A percentile compares a stretch with the other conserved stretches of the same genome.
phyloP scores from a whole-genome alignment of 2,329 filamentous ascomycete species.

The Dothistroma septosporum region DNA sequence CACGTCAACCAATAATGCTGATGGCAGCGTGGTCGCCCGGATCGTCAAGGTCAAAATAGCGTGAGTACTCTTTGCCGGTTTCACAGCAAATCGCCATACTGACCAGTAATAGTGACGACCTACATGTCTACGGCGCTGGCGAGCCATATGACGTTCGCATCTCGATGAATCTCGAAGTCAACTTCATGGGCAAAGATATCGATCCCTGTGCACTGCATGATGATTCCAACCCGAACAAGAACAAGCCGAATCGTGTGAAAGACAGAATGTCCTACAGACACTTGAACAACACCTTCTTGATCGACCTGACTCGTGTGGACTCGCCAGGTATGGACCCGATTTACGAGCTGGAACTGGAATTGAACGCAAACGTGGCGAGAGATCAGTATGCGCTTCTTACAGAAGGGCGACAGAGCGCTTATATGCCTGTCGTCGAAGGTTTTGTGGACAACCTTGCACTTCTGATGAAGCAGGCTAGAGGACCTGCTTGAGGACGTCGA shows the following conservation, averaged over 20 bases:
- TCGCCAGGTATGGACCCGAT: slow-evolving; percentile 54
- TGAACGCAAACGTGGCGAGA: slow-evolving; percentile 60
- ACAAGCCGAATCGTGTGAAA: slow-evolving; percentile 53
- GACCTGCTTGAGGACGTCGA: background rate
- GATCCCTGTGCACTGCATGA: slow-evolving; percentile 55
- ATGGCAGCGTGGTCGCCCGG: slow-evolving; percentile 62
- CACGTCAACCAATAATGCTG: slow-evolving; percentile 59
- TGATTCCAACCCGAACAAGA: slow-evolving; percentile 45
- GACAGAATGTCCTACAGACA: slow-evolving; percentile 90
- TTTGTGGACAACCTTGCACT: slow-evolving; percentile 70
- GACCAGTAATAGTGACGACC: slow-evolving; percentile 50
- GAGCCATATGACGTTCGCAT: slow-evolving; percentile 84
- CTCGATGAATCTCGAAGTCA: slow-evolving; percentile 91
- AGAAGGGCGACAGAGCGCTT: slow-evolving; percentile 54
- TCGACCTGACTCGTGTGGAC: slow-evolving; percentile 90
- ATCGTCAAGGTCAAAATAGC: slow-evolving; percentile 87
- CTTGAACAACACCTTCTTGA: slow-evolving; percentile 65
- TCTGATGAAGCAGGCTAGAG: slow-evolving; percentile 37
- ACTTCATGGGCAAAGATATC: slow-evolving; percentile 50
- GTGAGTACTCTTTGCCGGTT: background rate
- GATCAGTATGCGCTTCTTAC: slow-evolving; percentile 60
- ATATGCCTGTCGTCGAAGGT: slow-evolving; percentile 65
- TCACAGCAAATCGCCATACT: background rate
- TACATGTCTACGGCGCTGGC: slow-evolving; percentile 79
- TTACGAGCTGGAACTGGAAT: slow-evolving; percentile 77